Evolutionary conservation across 2,329 filamentous ascomycete species (phyloP).

Genomic region (Curvularia sp.): DNA sequence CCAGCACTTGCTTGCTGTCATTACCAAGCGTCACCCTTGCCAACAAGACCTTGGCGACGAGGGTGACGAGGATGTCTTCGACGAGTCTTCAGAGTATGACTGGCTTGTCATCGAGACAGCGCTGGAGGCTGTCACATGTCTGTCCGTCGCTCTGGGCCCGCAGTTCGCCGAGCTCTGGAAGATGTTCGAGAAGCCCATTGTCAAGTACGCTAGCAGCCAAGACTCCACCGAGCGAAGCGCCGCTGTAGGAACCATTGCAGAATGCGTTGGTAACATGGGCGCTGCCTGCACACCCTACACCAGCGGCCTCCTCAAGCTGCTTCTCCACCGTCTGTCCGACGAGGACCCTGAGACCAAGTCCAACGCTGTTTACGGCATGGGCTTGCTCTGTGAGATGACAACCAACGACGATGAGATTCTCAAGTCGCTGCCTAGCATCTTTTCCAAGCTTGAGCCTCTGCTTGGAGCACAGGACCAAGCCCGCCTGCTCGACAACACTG

Average conservation of each 20-base stretch:
- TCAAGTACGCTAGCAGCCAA: slow-evolving; percentile 85
- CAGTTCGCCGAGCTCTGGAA: slow-evolving; percentile 91
- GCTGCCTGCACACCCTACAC: slow-evolving; percentile 83
- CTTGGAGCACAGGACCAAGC: slow-evolving; percentile 78
- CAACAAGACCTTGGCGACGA: slow-evolving; percentile 88
- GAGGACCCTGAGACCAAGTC: slow-evolving; percentile 92
- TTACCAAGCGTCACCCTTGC: slow-evolving; percentile 90
- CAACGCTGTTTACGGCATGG: slow-evolving; percentile 91
- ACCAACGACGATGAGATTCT: slow-evolving; percentile 75
- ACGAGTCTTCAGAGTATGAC: slow-evolving; percentile 92
- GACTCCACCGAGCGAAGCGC: slow-evolving; percentile 88
- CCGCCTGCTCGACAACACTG: slow-evolving; percentile 89
- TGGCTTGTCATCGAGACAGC: slow-evolving; percentile 97
- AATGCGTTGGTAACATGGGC: slow-evolving; percentile 86
- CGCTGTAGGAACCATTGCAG: slow-evolving; percentile 88
- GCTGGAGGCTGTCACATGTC: slow-evolving; percentile 85
- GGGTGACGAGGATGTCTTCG: slow-evolving; percentile 68
- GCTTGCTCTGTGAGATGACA: slow-evolving; percentile 83
- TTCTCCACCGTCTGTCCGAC: slow-evolving; percentile 86
- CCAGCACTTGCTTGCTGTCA: slow-evolving; percentile 75
- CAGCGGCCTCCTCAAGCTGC: slow-evolving; percentile 73
- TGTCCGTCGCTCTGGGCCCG: slow-evolving; percentile 80
- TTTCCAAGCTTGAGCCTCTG: slow-evolving; percentile 84
- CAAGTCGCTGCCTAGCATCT: slow-evolving; percentile 76
- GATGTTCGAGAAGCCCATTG: slow-evolving; percentile 89